A percentile compares a stretch with the other conserved stretches of the same genome.
Conservation (phyloP, 441 rosid genomes). For the Populus hybrid region DNA sequence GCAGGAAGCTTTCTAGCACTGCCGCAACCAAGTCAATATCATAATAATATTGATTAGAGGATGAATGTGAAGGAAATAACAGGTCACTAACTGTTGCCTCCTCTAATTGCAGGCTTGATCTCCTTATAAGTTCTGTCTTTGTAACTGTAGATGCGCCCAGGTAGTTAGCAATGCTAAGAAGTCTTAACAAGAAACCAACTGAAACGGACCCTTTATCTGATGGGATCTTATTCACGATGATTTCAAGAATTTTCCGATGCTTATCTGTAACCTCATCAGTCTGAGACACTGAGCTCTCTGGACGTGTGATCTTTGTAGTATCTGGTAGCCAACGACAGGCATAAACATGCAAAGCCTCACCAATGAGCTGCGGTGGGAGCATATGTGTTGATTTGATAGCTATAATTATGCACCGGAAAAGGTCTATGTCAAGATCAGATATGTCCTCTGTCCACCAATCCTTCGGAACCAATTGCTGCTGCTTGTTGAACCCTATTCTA, state of each 20-base stretch:
- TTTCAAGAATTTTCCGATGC: slow-evolving; percentile 60
- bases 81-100: slow-evolving; percentile 70
- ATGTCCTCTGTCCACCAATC: slow-evolving; percentile 99
- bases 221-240: slow-evolving; percentile 80
- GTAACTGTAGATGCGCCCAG: slow-evolving; percentile 64
- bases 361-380: slow-evolving; percentile 79
- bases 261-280: slow-evolving; percentile 43
- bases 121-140: slow-evolving; percentile 71
- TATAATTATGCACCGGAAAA: slow-evolving; percentile 68
- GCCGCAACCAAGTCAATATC: slow-evolving; percentile 72
- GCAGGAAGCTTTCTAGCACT: slow-evolving; percentile 60
- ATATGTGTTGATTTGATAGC: slow-evolving; percentile 61
- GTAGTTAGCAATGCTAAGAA: slow-evolving; percentile 69
- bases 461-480: slow-evolving; percentile 68
- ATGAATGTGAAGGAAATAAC: slow-evolving; percentile 54
- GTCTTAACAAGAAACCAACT: slow-evolving; percentile 74
- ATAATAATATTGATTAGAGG: slow-evolving; percentile 43
- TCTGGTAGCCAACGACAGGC: slow-evolving; percentile 92
- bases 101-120: slow-evolving; percentile 68
- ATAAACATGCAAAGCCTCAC: slow-evolving; percentile 95
- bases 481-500: slow-evolving; percentile 66
- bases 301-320: slow-evolving; percentile 41
- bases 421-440: slow-evolving; percentile 87
- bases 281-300: slow-evolving; percentile 46
- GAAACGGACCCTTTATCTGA: slow-evolving; percentile 87